Evolutionary conservation across 2,329 filamentous ascomycete species (phyloP), one percentile per base, ranked within the genome.

Genomic region (Xylaria sp.): DNA sequence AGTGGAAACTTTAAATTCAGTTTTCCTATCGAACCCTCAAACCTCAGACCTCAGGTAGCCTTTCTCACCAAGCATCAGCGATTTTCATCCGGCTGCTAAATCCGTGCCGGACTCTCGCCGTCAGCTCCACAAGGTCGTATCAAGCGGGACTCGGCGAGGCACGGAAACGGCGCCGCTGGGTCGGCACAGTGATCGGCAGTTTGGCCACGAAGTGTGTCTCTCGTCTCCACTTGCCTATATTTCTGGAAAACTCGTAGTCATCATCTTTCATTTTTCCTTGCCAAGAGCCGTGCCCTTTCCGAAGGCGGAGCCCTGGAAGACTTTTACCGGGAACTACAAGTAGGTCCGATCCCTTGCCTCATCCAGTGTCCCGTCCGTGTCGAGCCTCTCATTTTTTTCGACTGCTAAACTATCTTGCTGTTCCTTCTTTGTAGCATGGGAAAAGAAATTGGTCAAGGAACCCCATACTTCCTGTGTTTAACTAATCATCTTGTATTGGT

Each of bases 121-220:
- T 70, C 55, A 58, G 65, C 68, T 73, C 73, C 73, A 74, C 71
- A 71, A 46, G 8, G 57, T 10, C 55, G 52, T 25, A 25, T 43
- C 48, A 67, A 51, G 64, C 67, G 66, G 69, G 43, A 55, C 66
- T 69, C 69, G 71, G 65, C 59, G 70, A 68, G 56, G 66, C 20
- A 71, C 74, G 73, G 74, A 71, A 70, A 70, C 74, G 71, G 74
- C 61, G 59, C 67, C 72, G 71, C 67, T 67, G 68, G 69, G 49
- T 62, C 66, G 72, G 28, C 28, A 28, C 28, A 28, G 28, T 28
- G 28, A 28, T 28, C 28, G 28, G 71, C 54, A 67, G 59, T 59
- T n/a, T 46, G 15, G 39, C 43, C 57, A 66, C 49, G 31, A 59
- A 59, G 55, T 12, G 28, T 39, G 61, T 51, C 41, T 41, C 41